Conservation (phyloP, 2,329 filamentous ascomycete species). For the Pezicula radicicola region DNA sequence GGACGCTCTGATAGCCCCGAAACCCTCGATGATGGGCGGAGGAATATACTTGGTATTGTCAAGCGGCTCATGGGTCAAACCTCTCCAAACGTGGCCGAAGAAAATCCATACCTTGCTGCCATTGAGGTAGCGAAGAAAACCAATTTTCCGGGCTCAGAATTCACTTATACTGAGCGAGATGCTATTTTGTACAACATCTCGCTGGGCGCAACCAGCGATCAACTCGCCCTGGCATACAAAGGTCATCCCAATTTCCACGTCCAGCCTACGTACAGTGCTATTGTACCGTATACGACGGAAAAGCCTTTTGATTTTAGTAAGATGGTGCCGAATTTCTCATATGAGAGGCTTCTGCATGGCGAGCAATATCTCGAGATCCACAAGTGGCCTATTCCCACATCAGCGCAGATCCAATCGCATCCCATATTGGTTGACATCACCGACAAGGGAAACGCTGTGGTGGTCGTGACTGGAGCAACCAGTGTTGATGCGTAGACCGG, state of each 20-base stretch:
- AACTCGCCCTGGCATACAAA: slow-evolving; percentile 87
- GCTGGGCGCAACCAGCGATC: slow-evolving; percentile 84
- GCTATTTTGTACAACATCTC: slow-evolving; percentile 95
- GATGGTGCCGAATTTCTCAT: slow-evolving; percentile 91
- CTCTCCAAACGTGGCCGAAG: slow-evolving; percentile 44
- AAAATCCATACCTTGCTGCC: slow-evolving; percentile 58
- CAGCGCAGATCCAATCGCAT: slow-evolving; percentile 70
- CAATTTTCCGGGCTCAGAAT: slow-evolving; percentile 71
- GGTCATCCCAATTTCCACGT: slow-evolving; percentile 89
- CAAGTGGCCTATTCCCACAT: slow-evolving; percentile 87
- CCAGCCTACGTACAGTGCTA: slow-evolving; percentile 91
- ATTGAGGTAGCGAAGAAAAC: slow-evolving; percentile 75
- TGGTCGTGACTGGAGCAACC: slow-evolving; percentile 75
- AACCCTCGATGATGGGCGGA: slow-evolving; percentile 71
- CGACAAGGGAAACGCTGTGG: slow-evolving; percentile 88
- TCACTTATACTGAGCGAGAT: slow-evolving; percentile 81
- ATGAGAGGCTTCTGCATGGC: slow-evolving; percentile 98
- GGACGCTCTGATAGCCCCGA: slow-evolving; percentile 83
- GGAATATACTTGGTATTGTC: slow-evolving; percentile 77
- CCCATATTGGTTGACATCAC: slow-evolving; percentile 88
- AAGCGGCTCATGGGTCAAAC: slow-evolving; percentile 46
- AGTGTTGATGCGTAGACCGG: slow-evolving; percentile 83
- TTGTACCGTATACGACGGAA: slow-evolving; percentile 86
- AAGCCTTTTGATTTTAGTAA: slow-evolving; percentile 76
- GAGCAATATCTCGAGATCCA: slow-evolving; percentile 97